Base-by-base conservation (phyloP, 176 grass and related monocot genomes). In the Olyra latifolia region DNA sequence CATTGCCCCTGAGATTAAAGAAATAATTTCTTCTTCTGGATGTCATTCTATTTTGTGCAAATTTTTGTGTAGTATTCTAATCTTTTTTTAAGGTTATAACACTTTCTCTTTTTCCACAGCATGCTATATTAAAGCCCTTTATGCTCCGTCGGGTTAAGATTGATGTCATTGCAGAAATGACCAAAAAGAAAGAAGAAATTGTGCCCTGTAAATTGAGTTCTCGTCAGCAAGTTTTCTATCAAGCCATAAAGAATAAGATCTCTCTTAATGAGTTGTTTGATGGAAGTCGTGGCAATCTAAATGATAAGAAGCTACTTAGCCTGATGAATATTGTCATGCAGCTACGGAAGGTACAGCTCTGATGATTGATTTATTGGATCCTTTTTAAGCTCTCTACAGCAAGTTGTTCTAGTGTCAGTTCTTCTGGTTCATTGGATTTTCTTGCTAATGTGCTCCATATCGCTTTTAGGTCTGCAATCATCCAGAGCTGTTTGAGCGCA, bases 301-400 rank as follows among this genome's bases (percentile, higher is more conserved):
- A 96, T 84, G 97, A 99, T 40, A 99, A 96, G 76, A 99, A 96
- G 72, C 69, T 99, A 87, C 75, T 93, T 64, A 99, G 94, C 80
- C 82, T 99, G 82, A 99, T 99, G 97, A 99, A 99, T 93, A 99
- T 99, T 65, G 97, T 99, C 46, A 96, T 99, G 85, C 97, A 99
- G 80, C 83, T 99, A 54, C 76, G 97, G 45, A 99, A 99, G 97
- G 97, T 99, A 90, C 11, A 55, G 7, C 15, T 65, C 42, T 35
- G 11, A 64, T 82, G 20, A 42, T 78, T 30, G 57, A 52, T 72
- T 65, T 64, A 55, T 55, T 72, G 56, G 55, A 45, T 48, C 6
- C 2, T 28, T 64, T 60, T 77, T 46, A 29, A 77, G 22, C 32
- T 8, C 32, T 42, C 24, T 75, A 52, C n/a, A 54, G 3, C 42